A percentile compares a stretch with the other conserved stretches of the same genome.
These are phyloP conservation scores for Brachypodium distachyon DNA, from an alignment of 202 grass and related monocot species.

Conservation along the genomic window DNA sequence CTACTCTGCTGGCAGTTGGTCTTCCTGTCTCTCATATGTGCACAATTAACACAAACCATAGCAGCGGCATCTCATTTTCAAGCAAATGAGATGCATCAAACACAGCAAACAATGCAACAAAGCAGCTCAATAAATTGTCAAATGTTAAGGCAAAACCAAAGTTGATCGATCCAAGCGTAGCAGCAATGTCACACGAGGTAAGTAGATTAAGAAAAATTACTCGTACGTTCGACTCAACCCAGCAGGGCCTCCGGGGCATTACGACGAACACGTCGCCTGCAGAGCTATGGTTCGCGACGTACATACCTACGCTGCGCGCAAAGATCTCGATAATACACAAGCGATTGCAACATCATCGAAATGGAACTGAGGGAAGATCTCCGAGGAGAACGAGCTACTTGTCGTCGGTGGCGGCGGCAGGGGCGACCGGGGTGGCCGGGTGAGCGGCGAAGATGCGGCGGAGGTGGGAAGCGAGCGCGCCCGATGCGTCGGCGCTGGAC, in stretches of 20 bases:
- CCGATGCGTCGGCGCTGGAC: constrained; percentile 52
- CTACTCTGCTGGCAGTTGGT: background rate
- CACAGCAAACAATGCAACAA: no score
- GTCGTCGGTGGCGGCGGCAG: background rate
- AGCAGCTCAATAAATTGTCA: background rate
- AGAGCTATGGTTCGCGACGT: background rate
- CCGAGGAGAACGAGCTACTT: background rate
- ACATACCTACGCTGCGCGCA: accelerated
- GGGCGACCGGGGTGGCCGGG: constrained; percentile 4
- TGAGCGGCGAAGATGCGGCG: constrained; percentile 63
- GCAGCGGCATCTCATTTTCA: background rate
- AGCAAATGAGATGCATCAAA: background rate
- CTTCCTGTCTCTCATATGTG: background rate
- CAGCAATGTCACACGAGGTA: background rate
- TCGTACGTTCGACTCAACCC: background rate
- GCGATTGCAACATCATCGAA: background rate
- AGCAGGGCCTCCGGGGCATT: background rate
- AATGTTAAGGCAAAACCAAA: background rate
- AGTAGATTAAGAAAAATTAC: background rate
- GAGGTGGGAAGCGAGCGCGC: constrained; percentile 60
- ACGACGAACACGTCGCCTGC: constrained; percentile 27
- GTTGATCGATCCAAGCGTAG: background rate
- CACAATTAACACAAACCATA: background rate
- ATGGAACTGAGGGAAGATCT: background rate
- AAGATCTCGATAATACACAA: background rate